Evolutionary conservation across 2,329 filamentous ascomycete genomes (phyloP), one percentile per base, ranked within the genome.

Genomic region (Eurotiales sp.): DNA sequence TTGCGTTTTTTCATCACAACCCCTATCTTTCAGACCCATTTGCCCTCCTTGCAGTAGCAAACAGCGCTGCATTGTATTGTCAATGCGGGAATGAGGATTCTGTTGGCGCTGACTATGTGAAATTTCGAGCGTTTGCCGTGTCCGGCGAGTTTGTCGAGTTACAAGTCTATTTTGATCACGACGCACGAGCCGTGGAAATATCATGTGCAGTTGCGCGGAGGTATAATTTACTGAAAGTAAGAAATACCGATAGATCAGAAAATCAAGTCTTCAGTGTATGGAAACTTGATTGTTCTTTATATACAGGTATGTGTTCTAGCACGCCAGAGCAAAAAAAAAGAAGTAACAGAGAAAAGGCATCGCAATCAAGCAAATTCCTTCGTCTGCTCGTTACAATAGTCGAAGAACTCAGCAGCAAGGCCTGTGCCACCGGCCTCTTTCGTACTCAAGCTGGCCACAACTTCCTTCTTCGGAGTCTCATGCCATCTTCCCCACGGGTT

Each of bases 401-500:
- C 32, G 32, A 36, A 36, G 11, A 36, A 36, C 32, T 36, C 32
- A 17, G 32, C 32, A 36, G 32, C 32, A 36, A 36, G 32, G 5
- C 32, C 32, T 14, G 32, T 36, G 17, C 32, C 32, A 8, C 32
- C 32, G 32, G 32, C 32, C 32, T 36, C 32, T 36, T 36, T 36
- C 10, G n/a, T 36, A 15, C 32, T 36, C 32, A 36, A 36, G 32
- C 32, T 36, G 32, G 32, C 32, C 2, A 36, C 32, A 36, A 36
- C 32, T 17, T 36, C 32, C n/a, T 36, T 36, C 32, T 36, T 36
- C n/a, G 32, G 32, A 17, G 32, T 36, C n/a, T 36, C 32, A 36
- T 36, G 32, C 32, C 32, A 36, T 36, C 54, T 40, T 21, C 59
- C 58, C 56, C 57, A 60, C 6, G 61, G 59, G 25, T 54, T 51